Percentiles rank a stretch among this genome's conserved stretches.
Evolutionary conservation across 2,329 filamentous ascomycete species (phyloP).

Genomic region (Xylariaceae sp.): DNA sequence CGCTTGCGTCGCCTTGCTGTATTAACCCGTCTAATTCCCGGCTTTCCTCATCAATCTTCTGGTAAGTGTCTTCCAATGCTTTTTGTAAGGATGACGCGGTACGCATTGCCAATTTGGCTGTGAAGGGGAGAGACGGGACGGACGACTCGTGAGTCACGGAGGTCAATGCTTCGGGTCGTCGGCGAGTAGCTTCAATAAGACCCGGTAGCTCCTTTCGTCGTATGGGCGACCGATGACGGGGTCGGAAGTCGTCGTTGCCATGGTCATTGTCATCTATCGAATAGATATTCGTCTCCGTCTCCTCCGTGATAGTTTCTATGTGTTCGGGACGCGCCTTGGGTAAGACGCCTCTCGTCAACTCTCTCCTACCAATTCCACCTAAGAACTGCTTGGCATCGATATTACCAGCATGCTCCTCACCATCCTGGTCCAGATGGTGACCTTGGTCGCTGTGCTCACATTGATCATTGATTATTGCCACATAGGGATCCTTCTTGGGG

Average conservation of each 20-base stretch:
- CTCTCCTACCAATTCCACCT: constrained; percentile 17
- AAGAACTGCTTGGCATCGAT: constrained; percentile 13
- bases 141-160: constrained; percentile 24
- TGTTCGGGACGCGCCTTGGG: constrained; percentile 15
- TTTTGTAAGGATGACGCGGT: constrained; percentile 31
- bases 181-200: constrained; percentile 1
- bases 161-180: constrained; percentile 11
- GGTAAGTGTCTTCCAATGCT: constrained; percentile 30
- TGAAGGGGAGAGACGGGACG: constrained; percentile 29
- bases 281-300: constrained; percentile 19
- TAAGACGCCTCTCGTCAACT: constrained; percentile 16
- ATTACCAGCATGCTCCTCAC: not conserved
- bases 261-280: not conserved
- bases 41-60: constrained; percentile 26
- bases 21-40: constrained; percentile 11
- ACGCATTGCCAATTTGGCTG: constrained; percentile 27
- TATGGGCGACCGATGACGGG: not conserved
- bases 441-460: constrained; percentile 13
- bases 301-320: constrained; percentile 25
- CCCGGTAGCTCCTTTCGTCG: constrained; percentile 1
- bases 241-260: constrained; percentile 2
- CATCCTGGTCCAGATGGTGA: constrained; percentile 6
- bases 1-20: constrained; percentile 3
- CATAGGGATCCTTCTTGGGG: constrained; percentile 14
- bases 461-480: constrained; percentile 9